phyloP scores from a whole-genome alignment of 345 rosid genomes.

The Euphorbia pulcherrima region DNA sequence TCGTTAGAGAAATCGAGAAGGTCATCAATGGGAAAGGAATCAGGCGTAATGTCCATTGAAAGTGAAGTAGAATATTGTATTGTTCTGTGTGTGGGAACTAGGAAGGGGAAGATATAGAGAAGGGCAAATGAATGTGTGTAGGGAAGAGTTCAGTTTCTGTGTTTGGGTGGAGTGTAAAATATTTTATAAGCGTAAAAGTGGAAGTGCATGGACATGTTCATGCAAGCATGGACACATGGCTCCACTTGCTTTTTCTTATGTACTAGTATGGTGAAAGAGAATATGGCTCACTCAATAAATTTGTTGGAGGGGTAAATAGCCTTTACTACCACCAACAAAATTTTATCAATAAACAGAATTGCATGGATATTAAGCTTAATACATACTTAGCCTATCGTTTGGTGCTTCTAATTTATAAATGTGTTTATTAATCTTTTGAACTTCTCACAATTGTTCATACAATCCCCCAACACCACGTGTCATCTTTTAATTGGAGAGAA shows the following conservation, averaged over 20 bases:
- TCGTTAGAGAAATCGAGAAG: slow-evolving; percentile 67
- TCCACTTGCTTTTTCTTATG: slow-evolving; percentile 23
- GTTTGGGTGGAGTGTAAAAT: neutral
- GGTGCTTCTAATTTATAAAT: too few species aligned
- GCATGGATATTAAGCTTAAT: too few species aligned
- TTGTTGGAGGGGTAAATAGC: too few species aligned
- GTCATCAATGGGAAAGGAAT: slow-evolving; percentile 64
- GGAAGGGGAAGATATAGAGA: slow-evolving; percentile 15
- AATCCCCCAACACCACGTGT: too few species aligned
- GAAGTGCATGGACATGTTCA: slow-evolving; percentile 18
- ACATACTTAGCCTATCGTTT: too few species aligned
- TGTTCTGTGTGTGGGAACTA: neutral
- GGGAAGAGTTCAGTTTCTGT: neutral
- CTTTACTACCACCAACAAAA: too few species aligned
- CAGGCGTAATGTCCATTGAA: slow-evolving; percentile 48
- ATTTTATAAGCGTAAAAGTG: neutral
- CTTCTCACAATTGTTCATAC: too few species aligned
- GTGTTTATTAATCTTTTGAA: too few species aligned
- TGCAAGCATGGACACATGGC: slow-evolving; percentile 27
- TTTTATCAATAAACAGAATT: too few species aligned
- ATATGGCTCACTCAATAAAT: too few species aligned
- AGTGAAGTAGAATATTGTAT: neutral
- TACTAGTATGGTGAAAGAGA: neutral
- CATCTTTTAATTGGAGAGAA: too few species aligned
- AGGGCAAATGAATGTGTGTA: slow-evolving; percentile 36